phyloP scores from a whole-genome alignment of 169 alveolate genomes.

The Theileria orientalis region DNA sequence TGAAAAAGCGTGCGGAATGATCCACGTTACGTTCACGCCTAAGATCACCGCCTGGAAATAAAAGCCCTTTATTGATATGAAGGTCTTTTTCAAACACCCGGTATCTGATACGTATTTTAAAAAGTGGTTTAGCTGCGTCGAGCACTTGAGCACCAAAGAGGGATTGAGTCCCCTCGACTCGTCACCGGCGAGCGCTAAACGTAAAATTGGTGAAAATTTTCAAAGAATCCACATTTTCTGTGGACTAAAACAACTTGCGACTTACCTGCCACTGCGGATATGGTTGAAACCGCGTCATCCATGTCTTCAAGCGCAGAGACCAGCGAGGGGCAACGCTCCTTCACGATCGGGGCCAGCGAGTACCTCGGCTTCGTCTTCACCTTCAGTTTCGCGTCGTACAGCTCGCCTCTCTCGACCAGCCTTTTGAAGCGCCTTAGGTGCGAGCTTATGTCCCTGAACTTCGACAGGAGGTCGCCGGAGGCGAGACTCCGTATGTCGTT shows the following conservation, averaged over 20 bases:
- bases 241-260: conserved; percentile 31
- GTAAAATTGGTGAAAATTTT: conserved; percentile 2
- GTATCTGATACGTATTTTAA: conserved; percentile 55
- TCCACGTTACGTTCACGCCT: conserved; percentile 92
- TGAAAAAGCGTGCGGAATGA: conserved; percentile 96
- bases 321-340: conserved; percentile 96
- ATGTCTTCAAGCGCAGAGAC: conserved; percentile 94
- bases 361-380: conserved; percentile 87
- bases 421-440: conserved; percentile 87
- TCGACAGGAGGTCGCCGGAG: conserved; percentile 83
- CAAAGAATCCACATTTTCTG: background rate
- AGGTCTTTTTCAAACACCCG: conserved; percentile 83
- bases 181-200: conserved; percentile 55
- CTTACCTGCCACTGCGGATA: conserved; percentile 90
- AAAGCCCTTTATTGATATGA: conserved; percentile 96
- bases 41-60: conserved; percentile 95
- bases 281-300: conserved; percentile 96
- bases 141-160: conserved; percentile 32
- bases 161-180: conserved; percentile 43
- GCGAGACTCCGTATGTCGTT: conserved; percentile 90
- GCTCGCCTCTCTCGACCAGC: conserved; percentile 85
- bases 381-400: conserved; percentile 80
- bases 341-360: conserved; percentile 90
- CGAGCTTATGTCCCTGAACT: conserved; percentile 86
- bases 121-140: conserved; percentile 39